Percentiles rank a stretch among this genome's conserved stretches.
phyloP scores from a whole-genome alignment of 2,329 filamentous ascomycete genomes.

The Neocucurbitaria cava region DNA sequence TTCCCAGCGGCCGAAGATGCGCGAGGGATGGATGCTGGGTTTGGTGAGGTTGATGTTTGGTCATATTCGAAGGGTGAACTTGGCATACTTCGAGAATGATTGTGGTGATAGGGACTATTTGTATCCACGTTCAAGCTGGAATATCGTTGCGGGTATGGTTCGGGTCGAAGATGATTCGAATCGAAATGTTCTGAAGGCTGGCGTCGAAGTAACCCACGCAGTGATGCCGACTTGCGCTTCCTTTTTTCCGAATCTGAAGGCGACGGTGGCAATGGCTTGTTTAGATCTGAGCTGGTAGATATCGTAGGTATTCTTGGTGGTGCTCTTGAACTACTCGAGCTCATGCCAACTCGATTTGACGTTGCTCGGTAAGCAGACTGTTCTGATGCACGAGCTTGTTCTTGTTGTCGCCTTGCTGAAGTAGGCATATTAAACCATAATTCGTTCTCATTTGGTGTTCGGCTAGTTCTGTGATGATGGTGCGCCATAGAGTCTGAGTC shows the following conservation, averaged over 20 bases:
- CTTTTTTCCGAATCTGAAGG: conserved; percentile 32
- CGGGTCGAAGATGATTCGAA: conserved; percentile 30
- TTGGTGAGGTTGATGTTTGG: conserved; percentile 11
- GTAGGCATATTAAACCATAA: conserved; percentile 42
- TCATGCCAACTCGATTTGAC: conserved; percentile 26
- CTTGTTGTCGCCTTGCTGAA: conserved; percentile 17
- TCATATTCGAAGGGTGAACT: conserved; percentile 35
- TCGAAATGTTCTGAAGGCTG: conserved; percentile 29
- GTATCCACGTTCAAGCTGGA: conserved; percentile 33
- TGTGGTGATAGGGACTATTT: conserved; percentile 21
- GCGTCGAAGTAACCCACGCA: conserved; percentile 38
- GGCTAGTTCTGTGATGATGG: conserved; percentile 20
- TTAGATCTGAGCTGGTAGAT: conserved; percentile 30
- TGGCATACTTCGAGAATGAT: conserved; percentile 45
- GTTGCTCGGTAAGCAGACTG: conserved; percentile 41
- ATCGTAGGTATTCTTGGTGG: conserved; percentile 20
- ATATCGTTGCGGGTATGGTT: conserved; percentile 28
- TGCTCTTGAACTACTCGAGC: conserved; percentile 19
- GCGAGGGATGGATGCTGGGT: conserved; percentile 22
- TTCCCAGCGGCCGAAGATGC: conserved; percentile 31
- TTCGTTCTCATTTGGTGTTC: conserved; percentile 28
- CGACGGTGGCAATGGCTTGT: conserved; percentile 41
- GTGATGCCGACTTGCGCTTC: conserved; percentile 27
- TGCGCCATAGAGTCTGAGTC: conserved; percentile 31
- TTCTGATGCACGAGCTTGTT: conserved; percentile 15